These are phyloP conservation scores for Quercus engelmannii DNA, from an alignment of 306 rosid species.

Conservation along the genomic window DNA sequence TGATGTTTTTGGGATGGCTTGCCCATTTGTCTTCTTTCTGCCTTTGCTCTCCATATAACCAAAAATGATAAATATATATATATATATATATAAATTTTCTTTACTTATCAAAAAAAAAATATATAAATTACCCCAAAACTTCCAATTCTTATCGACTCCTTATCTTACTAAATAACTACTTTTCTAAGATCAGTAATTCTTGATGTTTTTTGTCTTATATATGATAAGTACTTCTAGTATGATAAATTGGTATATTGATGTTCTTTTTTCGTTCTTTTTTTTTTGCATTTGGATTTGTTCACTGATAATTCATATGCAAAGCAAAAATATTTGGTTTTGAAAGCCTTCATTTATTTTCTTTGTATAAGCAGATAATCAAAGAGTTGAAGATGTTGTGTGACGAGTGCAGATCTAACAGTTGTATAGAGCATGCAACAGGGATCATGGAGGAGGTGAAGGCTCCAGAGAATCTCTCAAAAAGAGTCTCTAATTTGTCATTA, in stretches of 20 bases:
- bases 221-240: too few relatives aligned
- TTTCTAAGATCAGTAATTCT: too few relatives aligned
- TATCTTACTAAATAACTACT: too few relatives aligned
- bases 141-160: too few relatives aligned
- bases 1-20: not conserved
- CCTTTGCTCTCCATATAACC: not conserved
- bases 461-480: slow-evolving; percentile 49
- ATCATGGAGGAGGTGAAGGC: slow-evolving; percentile 57
- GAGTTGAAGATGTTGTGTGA: slow-evolving; percentile 45
- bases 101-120: too few relatives aligned
- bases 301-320: not conserved
- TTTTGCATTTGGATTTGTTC: not conserved
- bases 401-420: slow-evolving; percentile 52
- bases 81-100: too few relatives aligned
- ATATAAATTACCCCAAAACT: too few relatives aligned
- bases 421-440: slow-evolving; percentile 57
- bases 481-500: slow-evolving; percentile 34
- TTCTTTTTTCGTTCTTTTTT: not conserved
- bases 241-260: too few relatives aligned
- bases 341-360: not conserved
- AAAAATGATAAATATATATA: not conserved
- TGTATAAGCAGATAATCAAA: slow-evolving; percentile 30
- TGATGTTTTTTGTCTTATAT: too few relatives aligned
- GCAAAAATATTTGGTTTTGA: not conserved
- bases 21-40: not conserved